A percentile compares a stretch with the other conserved stretches of the same genome.
Evolutionary conservation across 768 basidiomycete genomes (phyloP).

Genomic region (Tulasnella sp.): DNA sequence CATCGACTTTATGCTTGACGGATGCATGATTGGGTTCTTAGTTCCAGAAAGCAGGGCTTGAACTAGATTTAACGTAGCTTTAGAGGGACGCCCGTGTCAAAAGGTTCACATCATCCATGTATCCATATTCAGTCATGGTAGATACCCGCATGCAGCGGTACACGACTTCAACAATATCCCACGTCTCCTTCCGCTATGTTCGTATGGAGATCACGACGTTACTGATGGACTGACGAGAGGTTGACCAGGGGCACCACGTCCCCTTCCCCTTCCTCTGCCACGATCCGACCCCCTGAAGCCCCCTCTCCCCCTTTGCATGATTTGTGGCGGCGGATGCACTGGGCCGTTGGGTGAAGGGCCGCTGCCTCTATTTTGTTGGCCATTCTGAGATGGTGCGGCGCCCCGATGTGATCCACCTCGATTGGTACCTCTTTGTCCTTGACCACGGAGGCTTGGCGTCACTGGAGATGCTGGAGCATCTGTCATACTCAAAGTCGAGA

Average conservation of each 20-base stretch:
- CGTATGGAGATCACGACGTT: background rate
- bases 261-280: background rate
- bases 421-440: too few species aligned
- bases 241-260: background rate
- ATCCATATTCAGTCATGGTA: too few species aligned
- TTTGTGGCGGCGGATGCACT: background rate
- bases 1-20: constrained; percentile 89
- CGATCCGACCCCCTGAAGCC: background rate
- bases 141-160: too few species aligned
- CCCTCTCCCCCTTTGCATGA: background rate
- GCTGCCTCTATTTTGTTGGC: background rate
- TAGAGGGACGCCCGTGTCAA: too few species aligned
- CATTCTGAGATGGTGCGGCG: background rate
- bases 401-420: background rate
- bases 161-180: background rate
- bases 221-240: too few species aligned
- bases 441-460: too few species aligned
- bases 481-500: background rate
- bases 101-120: background rate
- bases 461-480: background rate
- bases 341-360: background rate
- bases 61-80: too few species aligned
- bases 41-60: constrained; percentile 43
- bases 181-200: too few species aligned
- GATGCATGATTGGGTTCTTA: constrained; percentile 84